These are phyloP conservation scores for Phytophthora parvispora DNA, from an alignment of 352 stramenopile genomes.

Conservation along the genomic window DNA sequence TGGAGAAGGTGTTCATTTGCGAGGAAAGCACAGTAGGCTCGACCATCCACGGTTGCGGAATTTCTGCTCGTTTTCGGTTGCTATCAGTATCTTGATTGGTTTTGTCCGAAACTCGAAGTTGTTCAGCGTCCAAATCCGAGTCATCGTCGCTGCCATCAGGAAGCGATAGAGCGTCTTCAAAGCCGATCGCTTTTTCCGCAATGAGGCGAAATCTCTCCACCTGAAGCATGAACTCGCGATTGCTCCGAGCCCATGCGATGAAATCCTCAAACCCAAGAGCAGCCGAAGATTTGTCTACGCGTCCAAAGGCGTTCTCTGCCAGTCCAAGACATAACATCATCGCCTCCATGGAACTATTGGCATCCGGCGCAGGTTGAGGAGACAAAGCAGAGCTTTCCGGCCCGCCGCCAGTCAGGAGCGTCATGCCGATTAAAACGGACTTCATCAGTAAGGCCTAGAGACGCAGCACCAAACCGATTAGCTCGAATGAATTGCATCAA, in stretches of 20 bases:
- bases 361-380: background rate
- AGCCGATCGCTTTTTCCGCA: constrained; percentile 71
- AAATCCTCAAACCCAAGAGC: constrained; percentile 83
- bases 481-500: background rate
- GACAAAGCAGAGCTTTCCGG: constrained; percentile 1
- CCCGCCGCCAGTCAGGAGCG: constrained; percentile 59
- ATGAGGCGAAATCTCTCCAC: constrained; percentile 84
- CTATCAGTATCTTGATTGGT: background rate
- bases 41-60: constrained; percentile 58
- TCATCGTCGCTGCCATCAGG: constrained; percentile 78
- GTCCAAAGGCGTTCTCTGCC: constrained; percentile 65
- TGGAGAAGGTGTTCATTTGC: background rate
- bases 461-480: background rate
- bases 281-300: constrained; percentile 53
- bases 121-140: constrained; percentile 78
- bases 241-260: constrained; percentile 85
- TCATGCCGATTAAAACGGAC: constrained; percentile 80
- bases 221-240: constrained; percentile 89
- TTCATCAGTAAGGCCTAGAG: constrained; percentile 81
- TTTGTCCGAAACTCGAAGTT: constrained; percentile 6
- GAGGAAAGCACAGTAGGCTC: constrained; percentile 37
- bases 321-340: constrained; percentile 63
- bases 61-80: constrained; percentile 24
- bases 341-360: constrained; percentile 30
- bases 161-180: constrained; percentile 71